Conservation (phyloP, 345 rosid species). For the Eucalyptus polyanthemos region DNA sequence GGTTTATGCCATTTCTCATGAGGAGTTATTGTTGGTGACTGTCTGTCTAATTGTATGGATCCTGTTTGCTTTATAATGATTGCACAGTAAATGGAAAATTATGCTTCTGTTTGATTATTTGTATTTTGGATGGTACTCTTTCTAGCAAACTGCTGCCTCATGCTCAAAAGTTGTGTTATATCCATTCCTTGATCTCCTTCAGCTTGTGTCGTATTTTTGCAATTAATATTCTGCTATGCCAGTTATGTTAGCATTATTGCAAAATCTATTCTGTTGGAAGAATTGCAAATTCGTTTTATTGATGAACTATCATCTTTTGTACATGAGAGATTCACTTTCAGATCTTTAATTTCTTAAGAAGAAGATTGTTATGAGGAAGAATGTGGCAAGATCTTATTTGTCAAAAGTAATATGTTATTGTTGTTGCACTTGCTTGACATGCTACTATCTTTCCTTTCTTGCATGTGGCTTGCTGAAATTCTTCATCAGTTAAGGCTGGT, state of each 20-base stretch:
- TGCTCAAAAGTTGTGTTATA: background rate
- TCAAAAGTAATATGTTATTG: background rate
- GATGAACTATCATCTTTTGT: background rate
- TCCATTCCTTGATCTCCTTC: background rate
- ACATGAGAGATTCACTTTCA: background rate
- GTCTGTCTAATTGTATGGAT: background rate
- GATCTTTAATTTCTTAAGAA: background rate
- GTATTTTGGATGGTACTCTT: background rate
- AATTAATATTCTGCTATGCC: background rate
- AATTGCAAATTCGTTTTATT: background rate
- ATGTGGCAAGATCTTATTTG: background rate
- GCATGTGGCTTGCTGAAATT: background rate
- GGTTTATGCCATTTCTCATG: background rate
- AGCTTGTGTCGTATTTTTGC: background rate
- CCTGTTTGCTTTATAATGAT: background rate
- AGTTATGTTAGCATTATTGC: background rate
- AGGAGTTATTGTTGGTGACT: background rate
- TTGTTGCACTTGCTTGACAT: background rate
- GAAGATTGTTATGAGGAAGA: background rate
- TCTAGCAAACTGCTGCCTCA: background rate
- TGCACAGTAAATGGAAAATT: background rate
- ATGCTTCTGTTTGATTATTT: background rate
- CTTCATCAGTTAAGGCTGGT: constrained; percentile 54
- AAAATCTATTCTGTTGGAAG: background rate
- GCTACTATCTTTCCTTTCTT: background rate